Percentiles rank a stretch among this genome's conserved stretches.
phyloP scores from a whole-genome alignment of 1,284 basidiomycete genomes.

The Cutaneotrichosporon sp. region DNA sequence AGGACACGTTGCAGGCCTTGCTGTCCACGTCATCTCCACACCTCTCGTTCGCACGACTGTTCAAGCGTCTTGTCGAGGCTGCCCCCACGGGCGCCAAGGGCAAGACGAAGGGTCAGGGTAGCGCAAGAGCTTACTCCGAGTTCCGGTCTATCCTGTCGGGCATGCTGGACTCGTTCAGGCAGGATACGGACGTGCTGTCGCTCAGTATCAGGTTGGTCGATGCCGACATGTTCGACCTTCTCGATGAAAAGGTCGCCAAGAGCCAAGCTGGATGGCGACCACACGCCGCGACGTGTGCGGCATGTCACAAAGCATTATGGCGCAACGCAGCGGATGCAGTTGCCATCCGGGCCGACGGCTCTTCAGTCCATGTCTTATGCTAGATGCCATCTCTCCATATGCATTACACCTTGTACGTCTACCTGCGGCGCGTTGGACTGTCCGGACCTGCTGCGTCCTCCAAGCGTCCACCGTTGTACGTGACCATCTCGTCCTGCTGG shows the following conservation, averaged over 20 bases:
- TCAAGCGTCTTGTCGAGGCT: constrained; percentile 76
- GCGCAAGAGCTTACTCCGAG: constrained; percentile 71
- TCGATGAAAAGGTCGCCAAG: constrained; percentile 52
- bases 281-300: not conserved
- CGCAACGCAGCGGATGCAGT: not conserved
- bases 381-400: not conserved
- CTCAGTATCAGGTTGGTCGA: constrained; percentile 81
- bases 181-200: constrained; percentile 82
- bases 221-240: constrained; percentile 71
- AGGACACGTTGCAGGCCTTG: constrained; percentile 76
- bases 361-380: not conserved
- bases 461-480: constrained; percentile 43
- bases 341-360: constrained; percentile 5
- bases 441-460: constrained; percentile 32
- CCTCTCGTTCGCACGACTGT: constrained; percentile 83
- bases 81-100: constrained; percentile 21
- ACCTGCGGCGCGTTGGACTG: constrained; percentile 5
- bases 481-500: constrained; percentile 47
- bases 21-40: constrained; percentile 76
- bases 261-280: constrained; percentile 47
- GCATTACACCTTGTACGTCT: not conserved
- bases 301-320: constrained; percentile 8
- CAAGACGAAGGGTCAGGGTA: constrained; percentile 2
- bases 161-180: constrained; percentile 90
- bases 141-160: constrained; percentile 84